Conservation (phyloP, 805 yeast genomes). For the Candida vaughaniae region DNA sequence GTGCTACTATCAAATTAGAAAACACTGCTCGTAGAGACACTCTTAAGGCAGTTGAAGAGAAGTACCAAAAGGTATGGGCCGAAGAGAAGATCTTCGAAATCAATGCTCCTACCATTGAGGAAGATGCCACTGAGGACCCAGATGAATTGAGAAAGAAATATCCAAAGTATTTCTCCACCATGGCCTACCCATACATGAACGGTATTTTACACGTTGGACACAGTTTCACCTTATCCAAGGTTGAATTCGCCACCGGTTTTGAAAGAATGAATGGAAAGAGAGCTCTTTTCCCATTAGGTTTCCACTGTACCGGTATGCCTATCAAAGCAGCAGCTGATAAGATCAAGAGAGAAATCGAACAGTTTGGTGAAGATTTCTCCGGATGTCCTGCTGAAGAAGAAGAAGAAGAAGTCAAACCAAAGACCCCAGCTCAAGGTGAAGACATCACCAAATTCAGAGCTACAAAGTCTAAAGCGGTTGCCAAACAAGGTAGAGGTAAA, state of each 20-base stretch:
- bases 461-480: slow-evolving; percentile 89
- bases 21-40: slow-evolving; percentile 95
- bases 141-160: slow-evolving; percentile 74
- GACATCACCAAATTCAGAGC: slow-evolving; percentile 92
- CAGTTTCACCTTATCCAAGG: slow-evolving; percentile 90
- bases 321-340: slow-evolving; percentile 95
- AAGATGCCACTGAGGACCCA: slow-evolving; percentile 42
- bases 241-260: slow-evolving; percentile 87
- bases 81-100: slow-evolving; percentile 84
- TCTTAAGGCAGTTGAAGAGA: slow-evolving; percentile 81
- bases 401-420: slow-evolving; percentile 40
- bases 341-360: slow-evolving; percentile 85
- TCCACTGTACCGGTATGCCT: slow-evolving; percentile 99
- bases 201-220: slow-evolving; percentile 99
- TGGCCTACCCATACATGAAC: slow-evolving; percentile 99
- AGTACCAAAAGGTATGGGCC: slow-evolving; percentile 84
- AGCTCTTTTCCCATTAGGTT: slow-evolving; percentile 93
- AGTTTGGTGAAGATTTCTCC: slow-evolving; percentile 79
- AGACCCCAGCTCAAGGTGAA: slow-evolving; percentile 45
- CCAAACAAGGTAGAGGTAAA: slow-evolving; percentile 91
- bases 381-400: slow-evolving; percentile 65
- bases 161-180: slow-evolving; percentile 87
- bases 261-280: slow-evolving; percentile 93
- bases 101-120: slow-evolving; percentile 80
- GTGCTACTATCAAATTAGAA: slow-evolving; percentile 37